Evolutionary conservation across 352 stramenopile genomes (phyloP), one percentile per base, ranked within the genome.

Genomic region (Blastocystis sp.): DNA sequence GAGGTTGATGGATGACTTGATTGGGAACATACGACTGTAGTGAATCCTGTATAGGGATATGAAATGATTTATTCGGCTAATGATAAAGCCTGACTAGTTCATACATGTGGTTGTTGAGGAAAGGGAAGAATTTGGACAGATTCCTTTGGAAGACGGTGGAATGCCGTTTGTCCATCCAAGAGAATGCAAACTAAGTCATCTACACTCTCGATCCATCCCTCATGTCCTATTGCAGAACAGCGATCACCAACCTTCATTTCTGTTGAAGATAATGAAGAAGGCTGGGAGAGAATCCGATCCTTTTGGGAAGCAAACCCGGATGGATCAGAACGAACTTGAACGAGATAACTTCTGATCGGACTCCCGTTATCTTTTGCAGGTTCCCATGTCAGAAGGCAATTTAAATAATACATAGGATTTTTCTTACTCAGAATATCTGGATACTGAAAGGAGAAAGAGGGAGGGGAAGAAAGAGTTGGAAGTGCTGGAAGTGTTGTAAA

Each of bases 171-270:
- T 13, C 53, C 53, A 45, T 85, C 73, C 54, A 65, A 24, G 2
- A 85, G 26, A 13, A 85, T 34, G n/a, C 50, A 37, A 47, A 68
- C 50, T 13, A 26, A 11, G 2, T 65, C 47, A 8, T 85, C 47
- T 18, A 6, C 13, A 7, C 20, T 20, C n/a, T 85, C 73, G 16
- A 85, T 47, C 73, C 73, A 85, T n/a, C 73, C 73, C 73, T 69
- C 53, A 0, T 16, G 8, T 24, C 24, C 24, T 2, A 66, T 16
- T 18, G 69, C 34, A 2, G n/a, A 39, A 50, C 45, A 85, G 2
- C 73, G 73, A 41, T 39, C 24, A 9, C 73, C 73, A 5, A 18
- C 24, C 55, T 78, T 8, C 34, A 78, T 6, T 16, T 34, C 30
- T 8, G n/a, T 39, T 9, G 24, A 30, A 53, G 37, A 39, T 13